phyloP scores from a whole-genome alignment of 2,329 filamentous ascomycete species.

The Apiospora marii region DNA sequence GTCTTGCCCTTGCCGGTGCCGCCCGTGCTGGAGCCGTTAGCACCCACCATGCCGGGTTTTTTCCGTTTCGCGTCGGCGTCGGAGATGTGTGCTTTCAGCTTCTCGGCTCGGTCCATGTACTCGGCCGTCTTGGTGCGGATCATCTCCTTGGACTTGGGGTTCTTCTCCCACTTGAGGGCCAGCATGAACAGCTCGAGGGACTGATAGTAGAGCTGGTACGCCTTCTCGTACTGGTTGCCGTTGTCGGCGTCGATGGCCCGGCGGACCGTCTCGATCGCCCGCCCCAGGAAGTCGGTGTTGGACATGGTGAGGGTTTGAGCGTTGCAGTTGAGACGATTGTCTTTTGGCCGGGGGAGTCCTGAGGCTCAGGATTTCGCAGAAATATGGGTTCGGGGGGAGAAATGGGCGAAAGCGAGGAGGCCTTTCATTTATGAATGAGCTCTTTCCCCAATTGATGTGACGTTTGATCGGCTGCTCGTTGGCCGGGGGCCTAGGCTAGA shows the following conservation, averaged over 20 bases:
- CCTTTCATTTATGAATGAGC: not conserved
- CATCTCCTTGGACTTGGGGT: constrained; percentile 95
- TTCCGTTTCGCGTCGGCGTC: constrained; percentile 75
- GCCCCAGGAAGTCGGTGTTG: constrained; percentile 94
- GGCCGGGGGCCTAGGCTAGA: constrained; percentile 6
- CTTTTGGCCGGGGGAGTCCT: not conserved
- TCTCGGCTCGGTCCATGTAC: constrained; percentile 99
- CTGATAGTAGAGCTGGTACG: constrained; percentile 95
- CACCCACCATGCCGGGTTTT: constrained; percentile 75
- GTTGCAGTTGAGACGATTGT: not conserved
- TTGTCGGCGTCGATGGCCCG: constrained; percentile 98
- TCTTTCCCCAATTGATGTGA: not conserved
- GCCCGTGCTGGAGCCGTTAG: constrained; percentile 71
- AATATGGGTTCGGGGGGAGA: not conserved
- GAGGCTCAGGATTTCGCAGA: not conserved
- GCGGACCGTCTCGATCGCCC: constrained; percentile 95
- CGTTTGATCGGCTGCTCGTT: constrained; percentile 20
- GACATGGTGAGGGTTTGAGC: constrained; percentile 69
- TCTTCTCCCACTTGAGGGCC: constrained; percentile 99
- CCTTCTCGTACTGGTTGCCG: constrained; percentile 94
- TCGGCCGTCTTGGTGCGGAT: constrained; percentile 94
- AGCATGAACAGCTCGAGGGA: constrained; percentile 98
- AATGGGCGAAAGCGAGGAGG: constrained; percentile 10
- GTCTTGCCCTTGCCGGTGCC: constrained; percentile 69
- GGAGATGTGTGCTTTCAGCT: constrained; percentile 89